Evolutionary conservation across 352 stramenopile genomes (phyloP).

Genomic region (Phytopythium sindhum): DNA sequence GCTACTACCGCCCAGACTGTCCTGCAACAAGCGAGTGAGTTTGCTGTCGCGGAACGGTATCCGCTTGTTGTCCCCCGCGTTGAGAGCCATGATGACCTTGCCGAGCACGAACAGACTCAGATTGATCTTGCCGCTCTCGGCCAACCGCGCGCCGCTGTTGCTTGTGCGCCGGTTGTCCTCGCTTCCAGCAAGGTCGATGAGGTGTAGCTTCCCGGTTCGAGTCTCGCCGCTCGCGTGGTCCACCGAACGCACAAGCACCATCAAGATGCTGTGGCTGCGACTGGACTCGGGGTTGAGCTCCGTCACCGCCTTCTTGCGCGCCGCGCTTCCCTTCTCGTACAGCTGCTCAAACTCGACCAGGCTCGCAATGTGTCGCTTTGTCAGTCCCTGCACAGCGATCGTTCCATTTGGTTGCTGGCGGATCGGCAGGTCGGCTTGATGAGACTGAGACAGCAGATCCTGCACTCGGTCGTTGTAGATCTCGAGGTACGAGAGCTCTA

Average conservation of each 20-base stretch:
- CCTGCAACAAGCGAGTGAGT: slow-evolving; percentile 69
- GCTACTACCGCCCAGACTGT: slow-evolving; percentile 35
- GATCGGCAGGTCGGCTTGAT: neutral
- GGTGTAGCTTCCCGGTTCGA: slow-evolving; percentile 24
- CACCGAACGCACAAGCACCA: slow-evolving; percentile 32
- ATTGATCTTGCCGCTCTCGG: slow-evolving; percentile 62
- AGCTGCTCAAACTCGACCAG: slow-evolving; percentile 31
- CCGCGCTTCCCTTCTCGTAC: slow-evolving; percentile 15
- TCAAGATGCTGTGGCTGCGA: slow-evolving; percentile 82
- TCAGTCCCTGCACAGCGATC: neutral
- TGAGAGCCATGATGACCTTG: slow-evolving; percentile 75
- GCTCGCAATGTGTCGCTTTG: neutral
- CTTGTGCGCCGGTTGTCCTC: slow-evolving; percentile 32
- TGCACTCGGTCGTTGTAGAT: slow-evolving; percentile 88
- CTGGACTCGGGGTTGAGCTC: slow-evolving; percentile 61
- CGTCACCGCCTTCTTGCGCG: neutral
- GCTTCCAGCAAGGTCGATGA: slow-evolving; percentile 42
- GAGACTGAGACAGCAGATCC: slow-evolving; percentile 48
- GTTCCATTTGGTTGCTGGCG: neutral
- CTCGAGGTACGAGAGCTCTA: slow-evolving; percentile 72
- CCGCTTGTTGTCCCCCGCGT: slow-evolving; percentile 46
- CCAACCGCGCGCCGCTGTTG: slow-evolving; percentile 27
- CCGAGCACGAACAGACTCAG: slow-evolving; percentile 72
- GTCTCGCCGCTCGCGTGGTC: slow-evolving; percentile 13
- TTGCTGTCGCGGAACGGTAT: slow-evolving; percentile 78